Conservation (phyloP, 768 basidiomycete genomes). For the Agaricus sinodeliciosus region DNA sequence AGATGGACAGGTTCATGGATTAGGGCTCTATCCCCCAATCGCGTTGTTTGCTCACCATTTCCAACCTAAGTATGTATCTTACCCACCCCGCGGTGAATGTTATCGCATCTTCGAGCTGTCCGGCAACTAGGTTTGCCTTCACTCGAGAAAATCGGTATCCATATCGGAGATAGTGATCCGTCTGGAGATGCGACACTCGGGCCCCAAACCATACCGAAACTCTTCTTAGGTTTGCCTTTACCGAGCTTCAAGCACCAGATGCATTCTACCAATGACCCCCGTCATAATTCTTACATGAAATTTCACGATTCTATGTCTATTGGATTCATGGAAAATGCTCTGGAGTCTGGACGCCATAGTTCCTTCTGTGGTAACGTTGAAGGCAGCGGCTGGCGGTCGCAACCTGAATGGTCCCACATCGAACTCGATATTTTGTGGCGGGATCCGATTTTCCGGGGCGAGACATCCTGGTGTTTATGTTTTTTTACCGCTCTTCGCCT, state of each 20-base stretch:
- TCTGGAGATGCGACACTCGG: background rate
- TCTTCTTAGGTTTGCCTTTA: slow-evolving; percentile 12
- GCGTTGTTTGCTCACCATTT: slow-evolving; percentile 19
- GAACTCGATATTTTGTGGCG: slow-evolving; percentile 16
- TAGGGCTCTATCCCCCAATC: background rate
- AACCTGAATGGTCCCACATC: slow-evolving; percentile 12
- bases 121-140: slow-evolving; percentile 16
- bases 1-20: no score
- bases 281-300: slow-evolving; percentile 27
- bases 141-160: slow-evolving; percentile 20
- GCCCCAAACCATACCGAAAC: no score
- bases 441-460: no score
- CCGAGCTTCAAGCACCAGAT: slow-evolving; percentile 22
- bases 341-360: slow-evolving; percentile 17
- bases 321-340: slow-evolving; percentile 14
- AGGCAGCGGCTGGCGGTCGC: slow-evolving; percentile 16
- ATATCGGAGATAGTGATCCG: background rate
- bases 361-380: slow-evolving; percentile 21
- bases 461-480: slow-evolving; percentile 13
- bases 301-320: slow-evolving; percentile 11
- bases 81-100: slow-evolving; percentile 19
- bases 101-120: slow-evolving; percentile 18
- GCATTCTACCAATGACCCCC: slow-evolving; percentile 21
- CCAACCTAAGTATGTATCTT: slow-evolving; percentile 18
- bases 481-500: no score